These are phyloP conservation scores for Metarhizium rileyi DNA, from an alignment of 2,329 filamentous ascomycete species.

Conservation along the genomic window DNA sequence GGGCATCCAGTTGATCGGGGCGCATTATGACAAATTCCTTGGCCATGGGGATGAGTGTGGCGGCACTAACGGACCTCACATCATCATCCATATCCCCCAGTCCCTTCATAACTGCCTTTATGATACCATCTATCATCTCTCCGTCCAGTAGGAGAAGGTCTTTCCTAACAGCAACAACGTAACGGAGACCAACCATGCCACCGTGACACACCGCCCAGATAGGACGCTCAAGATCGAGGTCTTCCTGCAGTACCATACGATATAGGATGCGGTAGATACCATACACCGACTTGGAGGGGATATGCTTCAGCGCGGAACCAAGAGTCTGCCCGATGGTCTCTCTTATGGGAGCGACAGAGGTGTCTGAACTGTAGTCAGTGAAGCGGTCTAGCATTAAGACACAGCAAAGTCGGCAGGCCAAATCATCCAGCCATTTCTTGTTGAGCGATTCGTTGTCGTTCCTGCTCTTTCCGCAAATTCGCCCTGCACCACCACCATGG, in stretches of 20 bases:
- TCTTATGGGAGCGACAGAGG: slow-evolving; percentile 88
- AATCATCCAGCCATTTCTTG: slow-evolving; percentile 79
- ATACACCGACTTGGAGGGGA: slow-evolving; percentile 70
- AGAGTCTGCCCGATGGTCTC: slow-evolving; percentile 93
- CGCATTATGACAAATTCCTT: slow-evolving; percentile 87
- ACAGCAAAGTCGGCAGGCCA: slow-evolving; percentile 89
- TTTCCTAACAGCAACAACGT: slow-evolving; percentile 89
- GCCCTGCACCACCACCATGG: slow-evolving; percentile 84
- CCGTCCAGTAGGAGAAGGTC: slow-evolving; percentile 78
- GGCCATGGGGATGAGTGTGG: slow-evolving; percentile 93
- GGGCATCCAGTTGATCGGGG: slow-evolving; percentile 62
- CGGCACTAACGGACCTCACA: slow-evolving; percentile 90
- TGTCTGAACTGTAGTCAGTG: slow-evolving; percentile 95
- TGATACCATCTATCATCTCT: slow-evolving; percentile 84
- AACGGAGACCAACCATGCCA: slow-evolving; percentile 93
- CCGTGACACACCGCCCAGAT: slow-evolving; percentile 96
- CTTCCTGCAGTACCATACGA: slow-evolving; percentile 84
- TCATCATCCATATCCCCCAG: slow-evolving; percentile 87
- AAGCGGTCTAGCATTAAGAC: slow-evolving; percentile 97
- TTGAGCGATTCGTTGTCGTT: slow-evolving; percentile 72
- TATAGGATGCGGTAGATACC: slow-evolving; percentile 77
- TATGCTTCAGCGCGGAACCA: slow-evolving; percentile 77
- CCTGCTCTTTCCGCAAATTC: slow-evolving; percentile 58
- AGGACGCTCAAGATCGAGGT: slow-evolving; percentile 61
- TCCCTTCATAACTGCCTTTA: slow-evolving; percentile 89